Evolutionary conservation across 2,329 filamentous ascomycete species (phyloP).

Genomic region (Metarhizium album): DNA sequence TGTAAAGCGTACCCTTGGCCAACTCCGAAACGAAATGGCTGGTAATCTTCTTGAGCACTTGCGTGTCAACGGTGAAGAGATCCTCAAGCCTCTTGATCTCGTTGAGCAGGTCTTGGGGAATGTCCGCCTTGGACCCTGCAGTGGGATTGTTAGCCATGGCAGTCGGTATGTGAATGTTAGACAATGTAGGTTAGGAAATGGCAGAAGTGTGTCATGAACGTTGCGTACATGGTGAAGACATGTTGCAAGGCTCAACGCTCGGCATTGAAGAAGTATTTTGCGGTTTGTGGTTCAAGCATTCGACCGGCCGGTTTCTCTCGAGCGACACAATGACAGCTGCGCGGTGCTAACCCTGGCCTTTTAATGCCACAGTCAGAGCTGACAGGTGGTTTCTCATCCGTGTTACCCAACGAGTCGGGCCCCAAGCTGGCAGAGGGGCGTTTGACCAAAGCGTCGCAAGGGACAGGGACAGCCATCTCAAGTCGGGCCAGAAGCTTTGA

Average conservation of each 20-base stretch:
- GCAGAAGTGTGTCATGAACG: neutral
- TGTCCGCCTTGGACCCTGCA: conserved; percentile 78
- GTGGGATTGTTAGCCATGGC: conserved; percentile 9
- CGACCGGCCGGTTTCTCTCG: neutral
- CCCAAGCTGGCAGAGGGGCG: neutral
- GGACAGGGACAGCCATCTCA: neutral
- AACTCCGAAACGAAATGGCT: conserved; percentile 84
- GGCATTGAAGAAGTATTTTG: neutral
- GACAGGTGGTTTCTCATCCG: neutral
- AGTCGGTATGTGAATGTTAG: neutral
- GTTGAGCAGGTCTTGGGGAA: conserved; percentile 69
- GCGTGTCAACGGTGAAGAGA: conserved; percentile 64
- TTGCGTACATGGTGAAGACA: neutral
- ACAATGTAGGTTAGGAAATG: neutral
- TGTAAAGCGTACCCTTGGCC: conserved; percentile 52
- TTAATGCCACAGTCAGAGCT: neutral
- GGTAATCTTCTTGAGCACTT: conserved; percentile 82
- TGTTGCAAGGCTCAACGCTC: neutral
- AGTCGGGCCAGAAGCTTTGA: neutral
- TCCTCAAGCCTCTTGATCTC: conserved; percentile 81
- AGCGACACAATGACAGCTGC: neutral
- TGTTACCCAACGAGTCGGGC: neutral
- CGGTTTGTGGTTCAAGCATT: neutral
- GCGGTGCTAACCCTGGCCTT: neutral
- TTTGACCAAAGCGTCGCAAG: neutral